Evolutionary conservation across 106 monocot genomes (phyloP).

Genomic region (Gastrodia elata): DNA sequence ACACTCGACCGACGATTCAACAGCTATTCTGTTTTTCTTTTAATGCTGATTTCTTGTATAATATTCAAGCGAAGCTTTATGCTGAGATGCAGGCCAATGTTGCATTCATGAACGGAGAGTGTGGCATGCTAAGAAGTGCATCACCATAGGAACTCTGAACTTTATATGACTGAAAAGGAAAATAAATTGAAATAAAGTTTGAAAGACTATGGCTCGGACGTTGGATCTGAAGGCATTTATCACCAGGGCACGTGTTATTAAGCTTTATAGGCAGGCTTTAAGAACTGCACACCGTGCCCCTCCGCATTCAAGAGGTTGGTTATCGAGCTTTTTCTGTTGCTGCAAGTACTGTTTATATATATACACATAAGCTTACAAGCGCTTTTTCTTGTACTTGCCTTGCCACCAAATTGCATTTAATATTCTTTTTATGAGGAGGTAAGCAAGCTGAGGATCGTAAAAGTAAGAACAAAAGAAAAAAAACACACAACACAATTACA

Average conservation of each 20-base stretch:
- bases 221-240: constrained; percentile 81
- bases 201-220: constrained; percentile 25
- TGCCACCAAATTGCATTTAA: too few species aligned
- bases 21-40: too few species aligned
- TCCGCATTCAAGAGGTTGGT: constrained; percentile 49
- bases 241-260: constrained; percentile 57
- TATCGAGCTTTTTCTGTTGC: background rate
- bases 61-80: background rate
- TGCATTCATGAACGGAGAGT: background rate
- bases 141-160: background rate
- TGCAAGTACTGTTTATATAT: background rate
- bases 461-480: too few species aligned
- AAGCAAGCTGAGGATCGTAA: too few species aligned
- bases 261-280: constrained; percentile 72
- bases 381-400: too few species aligned
- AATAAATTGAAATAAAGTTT: background rate
- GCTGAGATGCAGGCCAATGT: background rate
- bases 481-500: too few species aligned
- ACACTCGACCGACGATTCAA: too few species aligned
- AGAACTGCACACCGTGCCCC: constrained; percentile 50
- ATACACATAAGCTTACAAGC: background rate
- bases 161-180: background rate
- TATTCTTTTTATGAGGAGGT: too few species aligned
- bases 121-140: background rate
- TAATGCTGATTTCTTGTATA: background rate